phyloP scores from a whole-genome alignment of 2,329 filamentous ascomycete genomes.

The Nigrograna mackinnonii region DNA sequence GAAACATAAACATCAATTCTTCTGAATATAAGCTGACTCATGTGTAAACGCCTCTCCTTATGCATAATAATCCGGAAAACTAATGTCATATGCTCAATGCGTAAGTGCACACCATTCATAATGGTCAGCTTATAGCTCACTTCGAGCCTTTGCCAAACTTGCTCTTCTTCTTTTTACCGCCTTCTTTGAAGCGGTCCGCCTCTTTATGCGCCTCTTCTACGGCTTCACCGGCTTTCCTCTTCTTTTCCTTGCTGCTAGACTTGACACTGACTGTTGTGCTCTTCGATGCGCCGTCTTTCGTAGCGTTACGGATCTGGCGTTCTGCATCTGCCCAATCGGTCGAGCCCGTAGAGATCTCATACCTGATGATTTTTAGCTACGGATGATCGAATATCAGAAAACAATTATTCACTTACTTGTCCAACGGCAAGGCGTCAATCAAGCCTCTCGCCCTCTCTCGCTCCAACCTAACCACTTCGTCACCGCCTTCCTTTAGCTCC shows the following conservation, averaged over 20 bases:
- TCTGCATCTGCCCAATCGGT: conserved; percentile 67
- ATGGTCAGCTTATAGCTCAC: no score
- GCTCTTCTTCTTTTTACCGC: conserved; percentile 38
- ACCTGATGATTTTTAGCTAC: conserved; percentile 25
- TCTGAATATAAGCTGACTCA: no score
- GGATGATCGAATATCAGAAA: background rate
- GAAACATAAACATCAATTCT: no score
- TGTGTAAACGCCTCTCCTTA: no score
- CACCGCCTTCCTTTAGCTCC: conserved; percentile 81
- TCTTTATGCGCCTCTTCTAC: conserved; percentile 52
- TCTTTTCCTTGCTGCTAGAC: conserved; percentile 67
- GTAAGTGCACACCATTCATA: no score
- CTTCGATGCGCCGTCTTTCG: conserved; percentile 51
- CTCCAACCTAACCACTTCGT: conserved; percentile 72
- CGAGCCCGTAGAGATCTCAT: conserved; percentile 51
- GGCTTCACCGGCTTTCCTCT: conserved; percentile 71
- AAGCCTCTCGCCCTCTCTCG: conserved; percentile 82
- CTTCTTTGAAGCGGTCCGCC: conserved; percentile 37
- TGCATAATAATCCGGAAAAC: no score
- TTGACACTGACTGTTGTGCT: conserved; percentile 79
- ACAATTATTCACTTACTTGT: conserved; percentile 64
- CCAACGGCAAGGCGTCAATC: conserved; percentile 87
- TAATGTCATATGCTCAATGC: no score
- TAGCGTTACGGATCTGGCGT: conserved; percentile 65
- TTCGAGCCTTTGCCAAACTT: conserved; percentile 23